These are phyloP conservation scores for Chimonanthus praecox DNA, from an alignment of 164 flowering plant genomes.

Conservation along the genomic window DNA sequence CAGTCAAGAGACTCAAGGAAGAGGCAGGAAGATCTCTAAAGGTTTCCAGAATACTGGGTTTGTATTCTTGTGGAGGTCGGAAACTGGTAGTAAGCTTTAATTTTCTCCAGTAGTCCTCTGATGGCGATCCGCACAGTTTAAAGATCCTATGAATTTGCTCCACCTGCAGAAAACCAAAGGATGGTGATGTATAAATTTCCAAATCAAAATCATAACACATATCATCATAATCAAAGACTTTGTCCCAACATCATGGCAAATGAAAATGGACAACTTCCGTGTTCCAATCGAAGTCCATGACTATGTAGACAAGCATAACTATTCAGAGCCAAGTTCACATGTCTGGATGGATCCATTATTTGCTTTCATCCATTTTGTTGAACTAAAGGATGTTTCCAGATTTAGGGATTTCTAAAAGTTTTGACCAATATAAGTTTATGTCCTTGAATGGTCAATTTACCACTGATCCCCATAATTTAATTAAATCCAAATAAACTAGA, in stretches of 20 bases:
- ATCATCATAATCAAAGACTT: not conserved
- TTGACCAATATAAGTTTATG: too few relatives aligned
- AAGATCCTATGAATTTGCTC: conserved; percentile 72
- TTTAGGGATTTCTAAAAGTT: too few relatives aligned
- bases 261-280: not conserved
- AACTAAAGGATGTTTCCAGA: too few relatives aligned
- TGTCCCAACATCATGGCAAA: too few relatives aligned
- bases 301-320: not conserved
- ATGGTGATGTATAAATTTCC: not conserved
- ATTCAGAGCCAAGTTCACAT: not conserved
- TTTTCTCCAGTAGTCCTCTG: conserved; percentile 64
- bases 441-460: too few relatives aligned
- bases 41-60: conserved; percentile 35
- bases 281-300: not conserved
- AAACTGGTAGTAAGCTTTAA: conserved; percentile 45
- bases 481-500: too few relatives aligned
- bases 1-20: conserved; percentile 43
- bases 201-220: not conserved
- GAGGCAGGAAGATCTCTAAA: conserved; percentile 45
- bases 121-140: conserved; percentile 72
- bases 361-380: too few relatives aligned
- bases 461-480: too few relatives aligned
- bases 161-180: conserved; percentile 33
- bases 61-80: conserved; percentile 50
- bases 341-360: not conserved